These are phyloP conservation scores for Dendrocalamus sinicus DNA, from an alignment of 176 grass and related monocot species.

Conservation along the genomic window DNA sequence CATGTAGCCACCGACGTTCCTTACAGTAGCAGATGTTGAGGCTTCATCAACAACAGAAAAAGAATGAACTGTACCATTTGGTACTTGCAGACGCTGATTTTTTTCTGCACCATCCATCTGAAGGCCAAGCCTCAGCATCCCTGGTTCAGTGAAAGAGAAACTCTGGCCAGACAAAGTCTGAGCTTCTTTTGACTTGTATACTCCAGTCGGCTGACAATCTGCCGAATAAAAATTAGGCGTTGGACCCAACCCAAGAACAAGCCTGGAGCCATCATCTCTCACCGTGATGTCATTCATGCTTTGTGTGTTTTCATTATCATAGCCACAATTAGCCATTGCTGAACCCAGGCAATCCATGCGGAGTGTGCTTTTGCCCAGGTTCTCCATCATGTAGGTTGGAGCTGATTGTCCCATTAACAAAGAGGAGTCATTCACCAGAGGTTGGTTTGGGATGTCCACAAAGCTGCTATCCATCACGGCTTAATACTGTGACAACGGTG, in stretches of 20 bases:
- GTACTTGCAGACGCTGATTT: slow-evolving; percentile 26
- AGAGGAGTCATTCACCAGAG: slow-evolving; percentile 39
- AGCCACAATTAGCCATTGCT: slow-evolving; percentile 35
- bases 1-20: slow-evolving; percentile 75
- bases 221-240: slow-evolving; percentile 70
- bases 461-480: slow-evolving; percentile 44
- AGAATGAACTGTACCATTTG: slow-evolving; percentile 41
- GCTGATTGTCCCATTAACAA: slow-evolving; percentile 33
- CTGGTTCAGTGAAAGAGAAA: slow-evolving; percentile 48
- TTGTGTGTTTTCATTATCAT: slow-evolving; percentile 30
- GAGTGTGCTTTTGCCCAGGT: slow-evolving; percentile 47
- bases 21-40: slow-evolving; percentile 69
- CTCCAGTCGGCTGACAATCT: slow-evolving; percentile 28
- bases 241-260: slow-evolving; percentile 83
- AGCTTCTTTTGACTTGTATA: slow-evolving; percentile 48
- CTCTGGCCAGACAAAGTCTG: slow-evolving; percentile 39
- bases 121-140: slow-evolving; percentile 61
- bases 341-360: slow-evolving; percentile 47
- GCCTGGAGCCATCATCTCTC: slow-evolving; percentile 64
- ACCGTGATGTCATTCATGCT: slow-evolving; percentile 35
- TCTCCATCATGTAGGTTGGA: slow-evolving; percentile 46
- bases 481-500: not conserved
- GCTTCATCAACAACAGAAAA: slow-evolving; percentile 63
- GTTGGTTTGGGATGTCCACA: slow-evolving; percentile 33
- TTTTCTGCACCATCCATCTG: slow-evolving; percentile 47